Evolutionary conservation across 2,329 filamentous ascomycete genomes (phyloP), one percentile per base, ranked within the genome.

Genomic region (Biscogniauxia marginata): DNA sequence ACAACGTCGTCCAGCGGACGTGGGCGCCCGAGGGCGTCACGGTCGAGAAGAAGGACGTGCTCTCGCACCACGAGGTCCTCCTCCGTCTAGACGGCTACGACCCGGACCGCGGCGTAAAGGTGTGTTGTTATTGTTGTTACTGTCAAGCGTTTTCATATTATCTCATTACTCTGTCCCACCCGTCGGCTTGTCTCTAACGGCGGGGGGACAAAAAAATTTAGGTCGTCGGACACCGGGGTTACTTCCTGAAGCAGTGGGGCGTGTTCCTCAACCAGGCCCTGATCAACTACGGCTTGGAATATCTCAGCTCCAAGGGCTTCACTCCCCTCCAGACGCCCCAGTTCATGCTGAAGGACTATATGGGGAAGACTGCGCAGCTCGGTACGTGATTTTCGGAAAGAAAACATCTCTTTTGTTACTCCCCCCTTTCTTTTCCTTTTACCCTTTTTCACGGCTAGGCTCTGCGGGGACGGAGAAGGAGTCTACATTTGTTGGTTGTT

Each of bases 351-450:
- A 90, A 90, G 74, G 90, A 96, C 50, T 88, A 91, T 73, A 99
- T 99, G 95, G 93, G 90, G 58, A 98, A 98, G 81, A 99, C 95
- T 0, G 95, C 95, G 2, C 95, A 99, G 76, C 85, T 99, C 22
- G 92, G 18, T 46, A 46, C 44, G 44, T 46, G 13, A n/a, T n/a
- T 39, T n/a, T 4, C 13, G 30, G 30, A n/a, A 39, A 5, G 6
- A n/a, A n/a, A n/a, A n/a, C n/a, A n/a, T n/a, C n/a, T n/a, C n/a
- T n/a, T n/a, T n/a, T n/a, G n/a, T n/a, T n/a, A n/a, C n/a, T n/a
- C n/a, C n/a, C n/a, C n/a, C n/a, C n/a, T 25, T 25, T 25, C 24
- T 25, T 25, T 25, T 25, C 6, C 11, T 6, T 6, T 11, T 25
- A 25, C 11, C 24, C 24, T 11, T 25, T 25, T 6, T 11, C 24